These are phyloP conservation scores for Spergularia bocconei DNA, from an alignment of 148 eudicot species.

Conservation along the genomic window DNA sequence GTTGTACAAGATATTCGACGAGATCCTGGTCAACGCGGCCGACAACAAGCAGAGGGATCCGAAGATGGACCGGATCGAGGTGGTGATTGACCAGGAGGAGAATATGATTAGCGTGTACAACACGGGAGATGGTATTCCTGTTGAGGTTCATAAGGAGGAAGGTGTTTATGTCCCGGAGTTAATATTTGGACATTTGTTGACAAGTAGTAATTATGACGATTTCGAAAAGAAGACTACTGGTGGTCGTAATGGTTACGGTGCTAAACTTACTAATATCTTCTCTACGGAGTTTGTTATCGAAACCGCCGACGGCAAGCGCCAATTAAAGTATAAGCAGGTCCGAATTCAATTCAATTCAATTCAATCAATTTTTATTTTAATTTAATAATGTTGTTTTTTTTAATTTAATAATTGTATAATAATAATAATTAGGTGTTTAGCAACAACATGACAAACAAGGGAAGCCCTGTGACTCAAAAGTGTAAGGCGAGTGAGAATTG, in stretches of 20 bases:
- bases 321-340: conserved; percentile 86
- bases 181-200: conserved; percentile 90
- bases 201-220: conserved; percentile 91
- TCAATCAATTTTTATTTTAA: not conserved
- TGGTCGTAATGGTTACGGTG: conserved; percentile 94
- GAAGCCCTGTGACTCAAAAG: conserved; percentile 53
- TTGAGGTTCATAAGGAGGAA: conserved; percentile 85
- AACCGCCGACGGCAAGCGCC: conserved; percentile 88
- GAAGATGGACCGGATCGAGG: conserved; percentile 68
- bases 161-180: conserved; percentile 91
- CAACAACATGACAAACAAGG: conserved; percentile 71
- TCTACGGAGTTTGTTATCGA: conserved; percentile 85
- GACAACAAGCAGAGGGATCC: conserved; percentile 91
- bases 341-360: not conserved
- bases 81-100: conserved; percentile 47
- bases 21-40: conserved; percentile 88
- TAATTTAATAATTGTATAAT: too few relatives aligned
- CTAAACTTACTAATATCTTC: conserved; percentile 86
- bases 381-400: too few relatives aligned
- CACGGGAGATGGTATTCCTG: conserved; percentile 88
- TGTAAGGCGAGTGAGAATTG: conserved; percentile 83
- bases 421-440: conserved; percentile 88
- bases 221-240: conserved; percentile 91
- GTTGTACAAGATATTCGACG: conserved; percentile 92
- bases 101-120: conserved; percentile 62